A percentile compares a stretch with the other conserved stretches of the same genome.
phyloP scores from a whole-genome alignment of 2,329 filamentous ascomycete species.

The Trichoderma hamatum region DNA sequence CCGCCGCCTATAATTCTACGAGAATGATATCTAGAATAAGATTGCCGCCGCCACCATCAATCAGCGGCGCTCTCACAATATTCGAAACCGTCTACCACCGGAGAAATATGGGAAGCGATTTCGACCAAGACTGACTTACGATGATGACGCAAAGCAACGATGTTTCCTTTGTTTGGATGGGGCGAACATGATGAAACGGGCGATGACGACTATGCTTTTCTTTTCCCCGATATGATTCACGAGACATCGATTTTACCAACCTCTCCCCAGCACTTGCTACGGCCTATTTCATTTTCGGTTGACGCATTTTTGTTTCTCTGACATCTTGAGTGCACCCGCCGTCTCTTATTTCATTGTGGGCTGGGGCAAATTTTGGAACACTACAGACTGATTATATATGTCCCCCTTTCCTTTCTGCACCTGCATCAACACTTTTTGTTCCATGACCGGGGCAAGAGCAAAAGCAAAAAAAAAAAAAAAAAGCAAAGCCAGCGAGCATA shows the following conservation, averaged over 20 bases:
- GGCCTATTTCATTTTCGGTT: constrained; percentile 14
- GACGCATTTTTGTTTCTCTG: background rate
- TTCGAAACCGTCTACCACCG: background rate
- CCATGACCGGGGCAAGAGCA: constrained; percentile 8
- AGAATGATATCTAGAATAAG: background rate
- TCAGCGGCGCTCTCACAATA: background rate
- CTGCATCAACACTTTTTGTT: constrained; percentile 5
- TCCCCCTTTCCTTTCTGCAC: constrained; percentile 10
- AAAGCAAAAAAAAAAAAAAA: background rate
- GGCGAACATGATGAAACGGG: constrained; percentile 18
- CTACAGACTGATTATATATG: background rate
- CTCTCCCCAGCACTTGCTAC: background rate
- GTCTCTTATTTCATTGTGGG: background rate
- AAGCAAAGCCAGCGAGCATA: constrained; percentile 18
- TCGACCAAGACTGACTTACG: constrained; percentile 3
- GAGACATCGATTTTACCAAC: background rate
- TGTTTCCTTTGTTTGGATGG: constrained; percentile 16
- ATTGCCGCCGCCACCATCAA: background rate
- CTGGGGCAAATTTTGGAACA: background rate
- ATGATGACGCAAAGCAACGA: constrained; percentile 13
- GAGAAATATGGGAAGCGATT: background rate
- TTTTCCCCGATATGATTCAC: constrained; percentile 17
- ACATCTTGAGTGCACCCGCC: background rate
- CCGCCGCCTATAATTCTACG: background rate
- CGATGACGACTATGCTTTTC: constrained; percentile 20